These are phyloP conservation scores for Artemisia annua DNA, from an alignment of 129 eudicot genomes.

Conservation along the genomic window DNA sequence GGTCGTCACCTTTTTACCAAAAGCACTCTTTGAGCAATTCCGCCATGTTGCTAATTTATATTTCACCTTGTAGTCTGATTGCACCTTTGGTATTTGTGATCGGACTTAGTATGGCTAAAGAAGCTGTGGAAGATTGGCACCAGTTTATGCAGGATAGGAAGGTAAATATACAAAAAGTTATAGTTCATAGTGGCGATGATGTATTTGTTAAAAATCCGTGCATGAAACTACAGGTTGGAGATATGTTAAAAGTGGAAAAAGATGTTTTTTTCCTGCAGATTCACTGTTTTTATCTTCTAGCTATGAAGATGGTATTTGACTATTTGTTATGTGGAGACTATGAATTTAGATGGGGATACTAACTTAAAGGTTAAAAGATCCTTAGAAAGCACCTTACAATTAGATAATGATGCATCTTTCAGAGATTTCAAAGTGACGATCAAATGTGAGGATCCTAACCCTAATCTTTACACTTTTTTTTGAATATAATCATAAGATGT, in stretches of 20 bases:
- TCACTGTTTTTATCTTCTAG: slow-evolving; percentile 47
- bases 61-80: slow-evolving; percentile 42
- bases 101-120: slow-evolving; percentile 48
- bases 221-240: slow-evolving; percentile 49
- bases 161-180: slow-evolving; percentile 42
- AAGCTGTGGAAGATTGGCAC: no score
- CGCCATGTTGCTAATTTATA: slow-evolving; percentile 46
- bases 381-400: slow-evolving; percentile 40
- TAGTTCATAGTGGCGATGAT: slow-evolving; percentile 43
- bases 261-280: slow-evolving; percentile 52
- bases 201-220: slow-evolving; percentile 36
- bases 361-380: slow-evolving; percentile 48
- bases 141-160: slow-evolving; percentile 54
- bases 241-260: slow-evolving; percentile 51
- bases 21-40: slow-evolving; percentile 51
- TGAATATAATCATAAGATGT: slow-evolving; percentile 31
- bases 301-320: slow-evolving; percentile 56
- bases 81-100: slow-evolving; percentile 46
- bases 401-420: slow-evolving; percentile 38
- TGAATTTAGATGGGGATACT: no score
- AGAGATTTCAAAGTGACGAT: slow-evolving; percentile 44
- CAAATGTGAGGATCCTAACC: slow-evolving; percentile 52
- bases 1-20: slow-evolving; percentile 40
- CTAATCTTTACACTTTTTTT: slow-evolving; percentile 46
- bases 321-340: slow-evolving; percentile 59